A percentile compares a stretch with the other conserved stretches of the same genome.
These are phyloP conservation scores for Magnusiomyces sp. DNA, from an alignment of 1,139 yeast species.

Conservation along the genomic window DNA sequence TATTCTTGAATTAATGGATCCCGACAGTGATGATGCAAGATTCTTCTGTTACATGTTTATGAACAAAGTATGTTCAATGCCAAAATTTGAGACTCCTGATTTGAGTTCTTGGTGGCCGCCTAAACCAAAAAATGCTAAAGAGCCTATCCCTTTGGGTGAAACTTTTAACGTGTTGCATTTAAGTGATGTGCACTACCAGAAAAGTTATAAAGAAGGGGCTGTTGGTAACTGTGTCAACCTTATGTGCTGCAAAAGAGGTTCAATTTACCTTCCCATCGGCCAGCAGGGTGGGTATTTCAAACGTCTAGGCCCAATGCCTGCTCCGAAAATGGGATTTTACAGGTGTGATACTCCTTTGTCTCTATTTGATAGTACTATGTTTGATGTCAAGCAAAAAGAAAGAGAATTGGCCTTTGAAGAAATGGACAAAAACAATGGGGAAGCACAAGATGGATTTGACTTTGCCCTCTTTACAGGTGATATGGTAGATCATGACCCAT, in stretches of 20 bases:
- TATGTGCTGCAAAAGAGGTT: slow-evolving; percentile 44
- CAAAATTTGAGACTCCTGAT: slow-evolving; percentile 37
- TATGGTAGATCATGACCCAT: slow-evolving; percentile 54
- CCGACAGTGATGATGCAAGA: slow-evolving; percentile 39
- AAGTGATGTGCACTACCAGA: slow-evolving; percentile 55
- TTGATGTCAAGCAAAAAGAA: slow-evolving; percentile 29
- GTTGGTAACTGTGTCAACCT: slow-evolving; percentile 51
- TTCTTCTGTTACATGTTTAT: slow-evolving; percentile 47
- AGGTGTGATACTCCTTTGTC: slow-evolving; percentile 52
- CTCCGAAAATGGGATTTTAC: slow-evolving; percentile 54
- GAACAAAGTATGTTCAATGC: slow-evolving; percentile 36
- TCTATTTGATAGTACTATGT: slow-evolving; percentile 48
- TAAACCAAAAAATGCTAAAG: slow-evolving; percentile 31
- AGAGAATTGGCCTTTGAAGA: not conserved
- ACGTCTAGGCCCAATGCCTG: slow-evolving; percentile 34
- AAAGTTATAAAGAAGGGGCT: slow-evolving; percentile 47
- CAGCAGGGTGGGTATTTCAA: slow-evolving; percentile 29
- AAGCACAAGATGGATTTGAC: slow-evolving; percentile 36
- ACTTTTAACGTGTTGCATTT: slow-evolving; percentile 58
- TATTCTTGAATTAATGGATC: slow-evolving; percentile 38
- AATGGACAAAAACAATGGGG: slow-evolving; percentile 15
- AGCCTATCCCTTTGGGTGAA: slow-evolving; percentile 32
- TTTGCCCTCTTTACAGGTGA: slow-evolving; percentile 66
- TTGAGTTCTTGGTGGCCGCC: slow-evolving; percentile 39
- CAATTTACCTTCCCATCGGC: slow-evolving; percentile 29